These are phyloP conservation scores for Colletotrichum zoysiae DNA, from an alignment of 2,329 filamentous ascomycete species.

Conservation along the genomic window DNA sequence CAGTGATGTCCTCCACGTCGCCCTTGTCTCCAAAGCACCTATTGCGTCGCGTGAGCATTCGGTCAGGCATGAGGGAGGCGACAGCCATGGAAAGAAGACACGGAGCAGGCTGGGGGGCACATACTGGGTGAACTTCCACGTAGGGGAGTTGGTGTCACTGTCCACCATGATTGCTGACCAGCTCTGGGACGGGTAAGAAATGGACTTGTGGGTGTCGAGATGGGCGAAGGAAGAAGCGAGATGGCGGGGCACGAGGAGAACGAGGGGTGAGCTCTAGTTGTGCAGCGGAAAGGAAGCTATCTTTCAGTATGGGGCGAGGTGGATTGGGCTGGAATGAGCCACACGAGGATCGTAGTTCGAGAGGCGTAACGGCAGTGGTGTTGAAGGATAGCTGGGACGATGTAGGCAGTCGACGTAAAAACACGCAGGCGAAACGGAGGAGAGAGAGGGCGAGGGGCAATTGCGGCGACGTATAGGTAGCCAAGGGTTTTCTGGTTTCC, in stretches of 20 bases:
- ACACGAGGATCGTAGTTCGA: constrained; percentile 19
- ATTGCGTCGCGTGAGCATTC: constrained; percentile 47
- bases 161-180: constrained; percentile 85
- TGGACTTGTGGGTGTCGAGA: constrained; percentile 15
- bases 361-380: neutral
- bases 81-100: constrained; percentile 15
- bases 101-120: constrained; percentile 53
- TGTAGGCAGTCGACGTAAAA: constrained; percentile 26
- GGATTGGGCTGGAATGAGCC: constrained; percentile 23
- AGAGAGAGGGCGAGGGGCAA: constrained; percentile 22
- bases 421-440: constrained; percentile 24
- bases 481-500: neutral
- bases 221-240: constrained; percentile 14
- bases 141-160: constrained; percentile 92
- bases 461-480: constrained; percentile 6
- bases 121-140: constrained; percentile 99
- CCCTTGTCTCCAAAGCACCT: constrained; percentile 99
- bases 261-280: constrained; percentile 20
- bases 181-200: constrained; percentile 11
- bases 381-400: constrained; percentile 3
- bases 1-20: constrained; percentile 98
- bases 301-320: constrained; percentile 19
- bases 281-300: constrained; percentile 15
- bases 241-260: constrained; percentile 34
- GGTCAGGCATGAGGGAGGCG: constrained; percentile 29